Conservation (phyloP, 371 early-diverging fungal species). For the Mucor saturninus region DNA sequence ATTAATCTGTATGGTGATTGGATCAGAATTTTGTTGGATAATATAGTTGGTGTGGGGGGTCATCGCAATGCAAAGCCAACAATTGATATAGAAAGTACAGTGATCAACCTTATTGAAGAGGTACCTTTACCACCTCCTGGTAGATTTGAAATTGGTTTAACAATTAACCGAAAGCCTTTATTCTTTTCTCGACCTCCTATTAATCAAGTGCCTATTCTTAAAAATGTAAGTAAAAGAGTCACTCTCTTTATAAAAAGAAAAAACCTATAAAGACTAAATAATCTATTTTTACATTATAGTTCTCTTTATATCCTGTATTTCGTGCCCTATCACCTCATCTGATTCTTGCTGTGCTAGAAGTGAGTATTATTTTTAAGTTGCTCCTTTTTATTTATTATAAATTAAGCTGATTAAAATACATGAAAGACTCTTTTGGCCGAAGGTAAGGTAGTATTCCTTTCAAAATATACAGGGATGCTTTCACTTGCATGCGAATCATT, state of each 20-base stretch:
- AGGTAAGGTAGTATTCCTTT: constrained; percentile 77
- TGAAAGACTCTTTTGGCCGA: constrained; percentile 71
- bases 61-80: constrained; percentile 38
- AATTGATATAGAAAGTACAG: constrained; percentile 58
- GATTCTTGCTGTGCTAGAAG: constrained; percentile 73
- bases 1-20: constrained; percentile 79
- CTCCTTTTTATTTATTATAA: not conserved
- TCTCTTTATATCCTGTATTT: constrained; percentile 80
- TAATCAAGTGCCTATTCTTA: constrained; percentile 75
- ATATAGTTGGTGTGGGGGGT: constrained; percentile 63
- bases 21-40: constrained; percentile 68
- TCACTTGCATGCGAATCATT: constrained; percentile 75
- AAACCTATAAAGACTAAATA: not conserved
- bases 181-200: constrained; percentile 79
- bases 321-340: constrained; percentile 72
- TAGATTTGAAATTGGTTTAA: constrained; percentile 74
- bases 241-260: not conserved
- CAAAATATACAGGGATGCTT: constrained; percentile 74
- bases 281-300: constrained; percentile 51
- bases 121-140: constrained; percentile 85
- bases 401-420: not conserved
- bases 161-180: constrained; percentile 64
- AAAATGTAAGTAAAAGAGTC: constrained; percentile 66
- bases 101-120: constrained; percentile 76
- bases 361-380: constrained; percentile 15